Conservation (phyloP, 2,329 filamentous ascomycete species). For the Neopestalotiopsis sp. region DNA sequence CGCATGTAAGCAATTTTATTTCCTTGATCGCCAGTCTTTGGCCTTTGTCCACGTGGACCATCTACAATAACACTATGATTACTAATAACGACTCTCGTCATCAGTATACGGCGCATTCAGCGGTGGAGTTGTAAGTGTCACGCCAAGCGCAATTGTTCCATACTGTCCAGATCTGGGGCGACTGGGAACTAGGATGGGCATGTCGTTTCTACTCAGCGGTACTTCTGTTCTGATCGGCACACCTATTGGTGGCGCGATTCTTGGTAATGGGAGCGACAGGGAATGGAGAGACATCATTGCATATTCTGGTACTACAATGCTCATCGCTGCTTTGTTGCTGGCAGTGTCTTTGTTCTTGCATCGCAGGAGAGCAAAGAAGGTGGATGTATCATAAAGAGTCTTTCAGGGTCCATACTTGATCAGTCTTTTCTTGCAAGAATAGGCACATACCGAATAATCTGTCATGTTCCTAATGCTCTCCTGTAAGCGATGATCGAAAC, state of each 20-base stretch:
- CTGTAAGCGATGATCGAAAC: no score
- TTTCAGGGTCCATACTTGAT: background rate
- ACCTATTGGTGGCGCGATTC: conserved; percentile 56
- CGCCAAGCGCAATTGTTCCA: conserved; percentile 34
- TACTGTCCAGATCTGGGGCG: conserved; percentile 28
- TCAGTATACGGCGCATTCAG: conserved; percentile 42
- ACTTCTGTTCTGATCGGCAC: conserved; percentile 58
- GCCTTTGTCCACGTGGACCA: background rate
- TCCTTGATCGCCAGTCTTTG: background rate
- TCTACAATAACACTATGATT: background rate
- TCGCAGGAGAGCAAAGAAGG: conserved; percentile 4
- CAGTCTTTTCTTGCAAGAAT: background rate
- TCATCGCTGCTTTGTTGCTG: conserved; percentile 32
- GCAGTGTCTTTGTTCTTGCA: conserved; percentile 27
- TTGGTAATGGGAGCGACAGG: conserved; percentile 32
- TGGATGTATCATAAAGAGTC: background rate
- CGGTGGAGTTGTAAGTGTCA: conserved; percentile 40
- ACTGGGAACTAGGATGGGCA: conserved; percentile 49
- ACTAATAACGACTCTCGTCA: conserved; percentile 17
- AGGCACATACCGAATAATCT: background rate
- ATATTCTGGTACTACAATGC: conserved; percentile 37
- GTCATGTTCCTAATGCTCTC: no score
- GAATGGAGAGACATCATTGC: conserved; percentile 40
- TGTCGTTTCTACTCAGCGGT: conserved; percentile 42
- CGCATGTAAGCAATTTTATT: background rate